These are phyloP conservation scores for Westerdykella ornata DNA, from an alignment of 2,329 filamentous ascomycete genomes.

Conservation along the genomic window DNA sequence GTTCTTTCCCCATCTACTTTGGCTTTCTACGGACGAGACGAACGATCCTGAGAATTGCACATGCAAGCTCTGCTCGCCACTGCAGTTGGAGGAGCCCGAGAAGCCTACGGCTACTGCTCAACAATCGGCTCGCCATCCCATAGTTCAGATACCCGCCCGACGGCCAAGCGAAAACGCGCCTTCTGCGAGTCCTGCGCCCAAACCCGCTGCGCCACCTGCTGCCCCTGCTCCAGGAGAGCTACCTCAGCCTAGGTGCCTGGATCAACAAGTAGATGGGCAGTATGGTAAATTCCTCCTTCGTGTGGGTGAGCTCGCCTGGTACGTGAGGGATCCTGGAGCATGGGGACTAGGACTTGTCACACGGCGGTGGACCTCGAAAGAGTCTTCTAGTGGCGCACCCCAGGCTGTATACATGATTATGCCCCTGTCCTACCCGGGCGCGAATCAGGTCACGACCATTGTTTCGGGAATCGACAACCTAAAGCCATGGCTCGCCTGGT, in stretches of 20 bases:
- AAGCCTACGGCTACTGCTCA: slow-evolving; percentile 20
- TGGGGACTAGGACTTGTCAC: slow-evolving; percentile 51
- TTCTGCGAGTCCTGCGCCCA: slow-evolving; percentile 18
- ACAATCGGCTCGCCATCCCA: slow-evolving; percentile 17
- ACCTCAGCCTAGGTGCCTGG: slow-evolving; percentile 37
- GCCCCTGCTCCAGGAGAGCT: slow-evolving; percentile 26
- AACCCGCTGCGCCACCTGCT: slow-evolving; percentile 9
- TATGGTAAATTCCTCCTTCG: slow-evolving; percentile 47
- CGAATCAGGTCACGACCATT: slow-evolving; percentile 36
- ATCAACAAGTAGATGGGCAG: slow-evolving; percentile 46
- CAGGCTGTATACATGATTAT: slow-evolving; percentile 41
- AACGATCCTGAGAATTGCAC: slow-evolving; percentile 51
- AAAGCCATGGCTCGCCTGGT: slow-evolving; percentile 55
- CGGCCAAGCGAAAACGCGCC: slow-evolving; percentile 14
- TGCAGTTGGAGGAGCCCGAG: slow-evolving; percentile 42
- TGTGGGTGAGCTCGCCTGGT: slow-evolving; percentile 53
- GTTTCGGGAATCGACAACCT: slow-evolving; percentile 42
- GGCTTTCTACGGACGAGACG: slow-evolving; percentile 49
- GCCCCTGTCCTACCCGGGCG: slow-evolving; percentile 44
- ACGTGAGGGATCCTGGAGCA: slow-evolving; percentile 43
- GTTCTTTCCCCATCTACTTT: slow-evolving; percentile 55
- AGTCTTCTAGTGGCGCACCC: slow-evolving; percentile 12
- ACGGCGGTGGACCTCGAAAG: slow-evolving; percentile 40
- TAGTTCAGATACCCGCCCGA: slow-evolving; percentile 24
- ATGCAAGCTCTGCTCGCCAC: slow-evolving; percentile 53